phyloP scores from a whole-genome alignment of 2,329 filamentous ascomycete genomes.

The Chrysoporthe cubensis region DNA sequence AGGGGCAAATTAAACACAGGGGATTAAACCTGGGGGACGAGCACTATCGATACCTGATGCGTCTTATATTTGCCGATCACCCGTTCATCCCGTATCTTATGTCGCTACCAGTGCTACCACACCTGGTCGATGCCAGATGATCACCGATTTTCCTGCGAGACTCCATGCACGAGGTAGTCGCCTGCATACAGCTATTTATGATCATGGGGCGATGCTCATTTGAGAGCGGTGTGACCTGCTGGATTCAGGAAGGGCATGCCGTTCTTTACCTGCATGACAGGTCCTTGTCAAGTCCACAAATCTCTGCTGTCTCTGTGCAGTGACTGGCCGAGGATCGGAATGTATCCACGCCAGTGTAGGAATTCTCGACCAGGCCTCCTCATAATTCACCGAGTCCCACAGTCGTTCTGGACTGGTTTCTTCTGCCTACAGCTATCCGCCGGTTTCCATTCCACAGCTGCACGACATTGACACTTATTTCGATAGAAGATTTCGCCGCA shows the following conservation, averaged over 20 bases:
- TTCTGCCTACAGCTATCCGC: too few relatives aligned
- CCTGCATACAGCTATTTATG: neutral
- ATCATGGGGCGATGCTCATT: constrained; percentile 1
- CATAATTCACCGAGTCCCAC: neutral
- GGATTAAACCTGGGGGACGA: neutral
- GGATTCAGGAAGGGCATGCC: constrained; percentile 8
- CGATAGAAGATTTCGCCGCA: too few relatives aligned
- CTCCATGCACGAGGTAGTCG: neutral
- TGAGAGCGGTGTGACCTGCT: constrained; percentile 13
- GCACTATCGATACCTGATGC: neutral
- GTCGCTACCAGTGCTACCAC: neutral
- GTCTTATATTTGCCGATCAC: constrained; percentile 12
- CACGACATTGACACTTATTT: too few relatives aligned
- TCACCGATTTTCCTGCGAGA: neutral
- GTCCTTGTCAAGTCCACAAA: neutral
- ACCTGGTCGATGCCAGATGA: neutral
- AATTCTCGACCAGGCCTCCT: too few relatives aligned
- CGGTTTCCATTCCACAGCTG: too few relatives aligned
- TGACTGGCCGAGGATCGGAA: neutral
- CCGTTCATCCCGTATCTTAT: neutral
- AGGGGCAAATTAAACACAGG: constrained; percentile 13
- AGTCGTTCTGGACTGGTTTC: too few relatives aligned
- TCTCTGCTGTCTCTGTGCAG: neutral
- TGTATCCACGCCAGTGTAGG: neutral
- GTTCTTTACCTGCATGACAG: neutral